Evolutionary conservation across 805 yeast genomes (phyloP).

Genomic region (Yamadazyma insecticola): DNA sequence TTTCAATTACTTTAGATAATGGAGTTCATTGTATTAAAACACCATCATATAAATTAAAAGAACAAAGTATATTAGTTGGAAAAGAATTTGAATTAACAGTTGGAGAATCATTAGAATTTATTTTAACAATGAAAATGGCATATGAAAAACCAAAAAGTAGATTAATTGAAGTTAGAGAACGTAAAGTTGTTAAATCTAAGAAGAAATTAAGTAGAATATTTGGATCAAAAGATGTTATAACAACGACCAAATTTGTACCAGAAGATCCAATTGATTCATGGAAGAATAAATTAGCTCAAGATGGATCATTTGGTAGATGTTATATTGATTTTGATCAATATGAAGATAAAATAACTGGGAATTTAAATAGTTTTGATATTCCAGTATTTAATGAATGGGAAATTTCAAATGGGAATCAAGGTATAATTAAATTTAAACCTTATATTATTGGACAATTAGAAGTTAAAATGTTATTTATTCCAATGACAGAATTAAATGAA

Average conservation of each 20-base stretch:
- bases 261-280: constrained; percentile 54
- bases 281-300: constrained; percentile 64
- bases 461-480: constrained; percentile 64
- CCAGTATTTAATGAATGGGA: constrained; percentile 85
- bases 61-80: constrained; percentile 37
- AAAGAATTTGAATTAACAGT: constrained; percentile 80
- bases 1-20: constrained; percentile 63
- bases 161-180: constrained; percentile 58
- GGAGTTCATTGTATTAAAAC: constrained; percentile 78
- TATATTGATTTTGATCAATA: constrained; percentile 59
- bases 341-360: constrained; percentile 52
- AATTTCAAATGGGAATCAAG: constrained; percentile 18
- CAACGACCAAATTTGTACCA: constrained; percentile 49
- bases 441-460: constrained; percentile 63
- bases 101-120: constrained; percentile 55
- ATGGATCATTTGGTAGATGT: constrained; percentile 86
- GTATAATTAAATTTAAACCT: constrained; percentile 38
- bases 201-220: constrained; percentile 43
- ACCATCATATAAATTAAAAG: constrained; percentile 39
- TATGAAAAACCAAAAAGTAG: constrained; percentile 49
- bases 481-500: constrained; percentile 57
- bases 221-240: constrained; percentile 44
- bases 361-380: constrained; percentile 46
- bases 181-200: constrained; percentile 42
- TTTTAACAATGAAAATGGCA: constrained; percentile 66